Evolutionary conservation across 2,329 filamentous ascomycete species (phyloP).

Genomic region (Aspergillus udagawae): DNA sequence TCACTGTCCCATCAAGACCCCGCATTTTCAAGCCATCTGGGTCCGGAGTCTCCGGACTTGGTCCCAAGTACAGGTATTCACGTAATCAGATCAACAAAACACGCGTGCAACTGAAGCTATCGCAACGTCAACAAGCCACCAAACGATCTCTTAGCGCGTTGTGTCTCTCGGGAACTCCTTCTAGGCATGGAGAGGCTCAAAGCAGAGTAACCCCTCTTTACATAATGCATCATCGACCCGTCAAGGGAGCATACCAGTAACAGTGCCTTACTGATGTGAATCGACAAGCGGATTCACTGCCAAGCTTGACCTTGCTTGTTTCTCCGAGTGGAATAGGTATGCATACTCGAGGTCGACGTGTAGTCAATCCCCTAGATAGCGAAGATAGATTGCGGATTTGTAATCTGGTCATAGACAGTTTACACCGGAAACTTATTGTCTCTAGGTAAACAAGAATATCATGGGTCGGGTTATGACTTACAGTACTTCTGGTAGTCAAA

Average conservation of each 20-base stretch:
- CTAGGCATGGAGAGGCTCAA: neutral
- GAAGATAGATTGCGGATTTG: neutral
- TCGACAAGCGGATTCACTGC: neutral
- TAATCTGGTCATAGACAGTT: neutral
- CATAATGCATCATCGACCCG: neutral
- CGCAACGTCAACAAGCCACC: too few relatives aligned
- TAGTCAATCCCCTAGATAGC: neutral
- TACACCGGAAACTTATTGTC: neutral
- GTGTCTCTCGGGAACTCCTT: too few relatives aligned
- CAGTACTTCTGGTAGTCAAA: too few relatives aligned
- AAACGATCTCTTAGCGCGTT: too few relatives aligned
- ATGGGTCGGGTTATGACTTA: neutral
- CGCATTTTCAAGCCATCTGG: neutral
- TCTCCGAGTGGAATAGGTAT: neutral
- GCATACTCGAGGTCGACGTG: neutral
- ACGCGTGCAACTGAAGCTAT: too few relatives aligned
- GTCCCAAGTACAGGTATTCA: too few relatives aligned
- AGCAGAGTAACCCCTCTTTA: neutral
- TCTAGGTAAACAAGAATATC: too few relatives aligned
- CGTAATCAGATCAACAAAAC: too few relatives aligned
- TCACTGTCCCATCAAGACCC: neutral
- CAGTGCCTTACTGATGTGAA: neutral
- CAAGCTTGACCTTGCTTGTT: neutral
- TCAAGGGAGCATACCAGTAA: neutral
- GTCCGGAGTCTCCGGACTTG: neutral